These are phyloP conservation scores for Pezicula rhizophila DNA, from an alignment of 2,329 filamentous ascomycete species.

Conservation along the genomic window DNA sequence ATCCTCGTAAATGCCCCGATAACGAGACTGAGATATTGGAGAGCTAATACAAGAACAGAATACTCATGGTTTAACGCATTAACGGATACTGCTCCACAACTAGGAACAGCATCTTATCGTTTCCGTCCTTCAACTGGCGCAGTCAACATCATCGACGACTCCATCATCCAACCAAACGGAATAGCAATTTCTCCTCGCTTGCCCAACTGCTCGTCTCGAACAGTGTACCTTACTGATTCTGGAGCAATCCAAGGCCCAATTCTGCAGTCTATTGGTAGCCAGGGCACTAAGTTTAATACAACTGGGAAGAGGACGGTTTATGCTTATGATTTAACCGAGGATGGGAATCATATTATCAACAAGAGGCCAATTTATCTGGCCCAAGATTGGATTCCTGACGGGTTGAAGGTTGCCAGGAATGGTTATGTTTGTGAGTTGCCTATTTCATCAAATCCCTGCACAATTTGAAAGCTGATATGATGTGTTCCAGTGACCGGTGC, in stretches of 20 bases:
- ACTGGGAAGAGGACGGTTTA: slow-evolving; percentile 29
- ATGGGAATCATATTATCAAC: slow-evolving; percentile 29
- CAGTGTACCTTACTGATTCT: slow-evolving; percentile 35
- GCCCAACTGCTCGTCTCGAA: slow-evolving; percentile 8
- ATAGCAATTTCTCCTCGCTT: slow-evolving; percentile 33
- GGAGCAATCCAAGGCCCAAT: slow-evolving; percentile 22
- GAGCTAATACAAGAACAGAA: no score
- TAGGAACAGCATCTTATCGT: slow-evolving; percentile 32
- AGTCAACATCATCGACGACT: slow-evolving; percentile 32
- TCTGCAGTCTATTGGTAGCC: slow-evolving; percentile 20
- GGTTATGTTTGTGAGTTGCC: slow-evolving; percentile 23
- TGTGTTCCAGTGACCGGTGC: slow-evolving; percentile 29
- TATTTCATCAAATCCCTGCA: neutral
- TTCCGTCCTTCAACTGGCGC: slow-evolving; percentile 29
- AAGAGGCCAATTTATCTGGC: slow-evolving; percentile 34
- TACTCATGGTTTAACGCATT: slow-evolving; percentile 25
- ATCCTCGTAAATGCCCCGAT: slow-evolving; percentile 17
- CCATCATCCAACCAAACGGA: slow-evolving; percentile 35
- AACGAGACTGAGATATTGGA: no score
- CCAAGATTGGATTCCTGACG: slow-evolving; percentile 34
- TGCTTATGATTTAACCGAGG: slow-evolving; percentile 32
- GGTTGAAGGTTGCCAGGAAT: slow-evolving; percentile 35
- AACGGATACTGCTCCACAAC: slow-evolving; percentile 30
- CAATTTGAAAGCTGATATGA: neutral
- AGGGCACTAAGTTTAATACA: slow-evolving; percentile 28